Evolutionary conservation across 805 yeast species (phyloP).

Genomic region (Millerozyma miso): DNA sequence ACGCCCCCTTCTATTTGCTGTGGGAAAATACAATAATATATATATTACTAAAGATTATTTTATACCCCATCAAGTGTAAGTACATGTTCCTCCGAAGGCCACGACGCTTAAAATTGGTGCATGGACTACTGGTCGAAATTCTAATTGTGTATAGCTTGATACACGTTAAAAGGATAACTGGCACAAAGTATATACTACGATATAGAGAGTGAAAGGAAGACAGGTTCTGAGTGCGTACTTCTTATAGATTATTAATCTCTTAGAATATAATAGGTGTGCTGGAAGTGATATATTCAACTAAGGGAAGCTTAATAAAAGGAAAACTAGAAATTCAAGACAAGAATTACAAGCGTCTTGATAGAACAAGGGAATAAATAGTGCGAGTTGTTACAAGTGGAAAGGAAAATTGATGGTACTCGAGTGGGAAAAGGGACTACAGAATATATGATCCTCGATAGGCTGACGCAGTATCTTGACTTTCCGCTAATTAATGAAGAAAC

Average conservation of each 20-base stretch:
- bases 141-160: neutral
- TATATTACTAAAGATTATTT: no score
- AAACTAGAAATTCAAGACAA: neutral
- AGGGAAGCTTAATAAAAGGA: neutral
- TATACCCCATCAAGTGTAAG: no score
- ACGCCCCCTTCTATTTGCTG: no score
- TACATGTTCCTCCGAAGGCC: no score
- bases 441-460: neutral
- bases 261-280: neutral
- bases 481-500: neutral
- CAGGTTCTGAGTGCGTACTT: neutral
- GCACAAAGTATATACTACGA: neutral
- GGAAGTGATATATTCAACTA: neutral
- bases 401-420: neutral
- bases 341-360: neutral
- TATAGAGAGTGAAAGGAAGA: neutral
- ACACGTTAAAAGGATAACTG: neutral
- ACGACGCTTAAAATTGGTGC: neutral
- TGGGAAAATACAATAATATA: no score
- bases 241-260: neutral
- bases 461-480: neutral
- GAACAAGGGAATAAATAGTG: neutral
- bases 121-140: neutral
- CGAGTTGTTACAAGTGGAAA: neutral
- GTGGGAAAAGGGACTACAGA: neutral